phyloP scores from a whole-genome alignment of 768 basidiomycete genomes.

The Russula sp. region DNA sequence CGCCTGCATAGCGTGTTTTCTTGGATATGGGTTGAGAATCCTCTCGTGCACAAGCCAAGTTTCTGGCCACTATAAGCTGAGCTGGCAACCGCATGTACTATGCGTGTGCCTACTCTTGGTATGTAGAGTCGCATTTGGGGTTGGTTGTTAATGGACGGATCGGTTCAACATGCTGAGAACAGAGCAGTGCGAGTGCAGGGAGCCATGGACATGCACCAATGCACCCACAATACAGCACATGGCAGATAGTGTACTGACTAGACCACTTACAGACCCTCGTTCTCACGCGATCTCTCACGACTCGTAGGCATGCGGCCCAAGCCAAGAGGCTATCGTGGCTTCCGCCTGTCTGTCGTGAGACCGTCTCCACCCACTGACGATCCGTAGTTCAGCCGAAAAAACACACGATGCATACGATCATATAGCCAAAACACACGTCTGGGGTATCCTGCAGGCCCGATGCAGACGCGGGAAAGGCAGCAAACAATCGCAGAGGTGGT shows the following conservation, averaged over 20 bases:
- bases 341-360: constrained; percentile 11
- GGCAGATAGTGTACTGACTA: background rate
- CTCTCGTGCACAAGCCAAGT: background rate
- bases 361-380: background rate
- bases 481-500: background rate
- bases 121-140: constrained; percentile 1
- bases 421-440: constrained; percentile 1
- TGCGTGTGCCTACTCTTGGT: constrained; percentile 6
- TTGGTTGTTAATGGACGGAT: constrained; percentile 5
- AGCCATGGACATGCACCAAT: background rate
- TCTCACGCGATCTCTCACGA: constrained; percentile 13
- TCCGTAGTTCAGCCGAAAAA: constrained; percentile 12
- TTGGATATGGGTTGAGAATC: background rate
- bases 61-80: background rate
- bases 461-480: background rate
- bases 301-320: background rate
- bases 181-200: background rate
- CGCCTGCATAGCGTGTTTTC: constrained; percentile 1
- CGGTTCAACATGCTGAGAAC: background rate
- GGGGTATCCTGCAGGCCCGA: constrained; percentile 9
- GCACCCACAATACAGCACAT: too few species aligned
- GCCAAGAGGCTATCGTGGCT: constrained; percentile 4
- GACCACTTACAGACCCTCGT: background rate
- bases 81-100: constrained; percentile 11
- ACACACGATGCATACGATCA: constrained; percentile 13